Evolutionary conservation across 176 grass and related monocot genomes (phyloP).

Genomic region (bread wheat (Triticum aestivum)): DNA sequence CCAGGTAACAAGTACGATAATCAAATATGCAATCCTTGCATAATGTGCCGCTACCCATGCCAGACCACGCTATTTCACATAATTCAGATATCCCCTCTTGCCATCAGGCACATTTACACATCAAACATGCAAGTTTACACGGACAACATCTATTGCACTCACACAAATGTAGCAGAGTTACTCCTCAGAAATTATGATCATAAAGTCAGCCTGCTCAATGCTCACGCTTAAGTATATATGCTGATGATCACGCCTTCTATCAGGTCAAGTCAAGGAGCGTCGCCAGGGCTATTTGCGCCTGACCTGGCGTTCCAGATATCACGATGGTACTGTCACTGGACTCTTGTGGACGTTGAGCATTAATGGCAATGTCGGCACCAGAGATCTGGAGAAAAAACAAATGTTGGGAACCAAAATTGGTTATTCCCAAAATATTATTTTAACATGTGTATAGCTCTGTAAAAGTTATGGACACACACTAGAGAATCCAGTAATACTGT

Average conservation of each 20-base stretch:
- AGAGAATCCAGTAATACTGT: not conserved
- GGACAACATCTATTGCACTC: not conserved
- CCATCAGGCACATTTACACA: not conserved
- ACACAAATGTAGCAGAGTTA: not conserved
- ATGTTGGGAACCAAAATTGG: not conserved
- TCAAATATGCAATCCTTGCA: not conserved
- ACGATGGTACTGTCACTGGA: conserved; percentile 23
- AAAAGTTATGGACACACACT: not conserved
- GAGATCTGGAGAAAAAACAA: conserved; percentile 14
- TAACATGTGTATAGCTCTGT: not conserved
- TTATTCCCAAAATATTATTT: not conserved
- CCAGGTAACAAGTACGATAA: not conserved
- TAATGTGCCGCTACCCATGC: not conserved
- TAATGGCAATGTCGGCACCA: conserved; percentile 32
- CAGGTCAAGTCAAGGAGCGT: conserved; percentile 28
- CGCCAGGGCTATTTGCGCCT: conserved; percentile 28
- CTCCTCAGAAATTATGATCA: not conserved
- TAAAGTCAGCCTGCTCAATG: not conserved
- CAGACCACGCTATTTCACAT: not conserved
- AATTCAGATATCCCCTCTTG: not conserved
- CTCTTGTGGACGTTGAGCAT: conserved; percentile 3
- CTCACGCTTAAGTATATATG: not conserved
- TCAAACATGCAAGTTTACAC: not conserved
- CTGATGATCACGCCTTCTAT: not conserved
- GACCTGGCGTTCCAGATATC: conserved; percentile 37